Evolutionary conservation across 495 filamentous ascomycete genomes (phyloP), one percentile per base, ranked within the genome.

Genomic region (Penicillium desertorum): DNA sequence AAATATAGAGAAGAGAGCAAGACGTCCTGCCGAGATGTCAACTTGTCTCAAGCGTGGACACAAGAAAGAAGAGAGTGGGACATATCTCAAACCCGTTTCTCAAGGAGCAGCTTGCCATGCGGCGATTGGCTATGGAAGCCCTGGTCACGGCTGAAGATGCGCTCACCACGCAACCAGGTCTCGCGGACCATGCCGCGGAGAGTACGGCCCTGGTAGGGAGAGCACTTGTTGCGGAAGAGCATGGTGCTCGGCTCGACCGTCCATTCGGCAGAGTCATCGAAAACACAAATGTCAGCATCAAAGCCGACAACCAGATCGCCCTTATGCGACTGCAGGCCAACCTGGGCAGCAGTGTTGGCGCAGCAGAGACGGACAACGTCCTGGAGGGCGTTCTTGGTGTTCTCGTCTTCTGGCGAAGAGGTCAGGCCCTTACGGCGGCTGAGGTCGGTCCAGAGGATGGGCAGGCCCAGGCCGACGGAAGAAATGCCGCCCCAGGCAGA

Each of bases 401-500:
- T 75, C 46, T 71, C 67, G 27, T 78, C 62, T 32, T 74, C 58
- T 63, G 81, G 43, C 56, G 73, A 47, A 56, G 58, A 71, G 63
- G 66, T 68, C 66, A 76, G 57, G 61, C 74, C 51, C 69, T 80
- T 62, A 54, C 79, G 69, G 6, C 88, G 84, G 59, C 82, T 79
- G 49, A 88, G 82, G 54, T 90, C 85, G 0, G 93, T 96, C 87
- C 91, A 90, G 5, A 98, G 82, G 61, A 98, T 96, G 9, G 88
- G 88, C 5, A 98, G 81, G 1, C 94, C 94, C 16, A 98, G 80
- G 2, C 94, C 94, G 49, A 98, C 94, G 22, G 88, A 92, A 16
- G 89, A 93, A 68, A 98, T 94, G 44, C 94, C 94, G 43, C 94
- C 94, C 94, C 94, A 98, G 1, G 92, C 91, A 19, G 88, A 83